phyloP scores from a whole-genome alignment of 805 yeast genomes.

The Candida awuae region DNA sequence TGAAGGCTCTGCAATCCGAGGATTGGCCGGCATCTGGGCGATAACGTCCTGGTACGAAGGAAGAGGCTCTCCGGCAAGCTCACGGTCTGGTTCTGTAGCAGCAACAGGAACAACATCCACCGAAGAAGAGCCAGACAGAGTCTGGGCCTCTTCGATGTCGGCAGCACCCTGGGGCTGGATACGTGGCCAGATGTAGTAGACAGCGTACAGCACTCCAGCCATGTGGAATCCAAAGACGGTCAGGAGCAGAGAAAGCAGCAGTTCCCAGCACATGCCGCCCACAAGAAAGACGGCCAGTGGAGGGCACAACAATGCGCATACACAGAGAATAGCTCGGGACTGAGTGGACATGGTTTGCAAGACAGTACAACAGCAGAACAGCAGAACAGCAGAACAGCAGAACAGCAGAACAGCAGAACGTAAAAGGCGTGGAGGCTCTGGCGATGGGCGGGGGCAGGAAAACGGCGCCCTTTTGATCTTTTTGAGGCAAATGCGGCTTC shows the following conservation, averaged over 20 bases:
- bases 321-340: constrained; percentile 39
- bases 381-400: no score
- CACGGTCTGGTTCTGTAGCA: no score
- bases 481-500: no score
- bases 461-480: no score
- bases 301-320: constrained; percentile 58
- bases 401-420: no score
- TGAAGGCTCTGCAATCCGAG: constrained; percentile 1
- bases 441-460: no score
- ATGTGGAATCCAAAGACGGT: constrained; percentile 38
- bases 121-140: no score
- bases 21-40: no score
- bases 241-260: constrained; percentile 35
- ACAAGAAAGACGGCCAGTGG: constrained; percentile 67
- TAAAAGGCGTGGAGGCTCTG: no score
- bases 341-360: neutral
- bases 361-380: neutral
- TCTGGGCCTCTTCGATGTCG: neutral
- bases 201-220: constrained; percentile 44
- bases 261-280: constrained; percentile 51
- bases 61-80: no score
- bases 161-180: neutral
- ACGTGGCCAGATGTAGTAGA: constrained; percentile 30
- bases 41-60: no score
- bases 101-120: no score